Conservation (phyloP, 208 protist species). For the Acanthamoeba royreba region DNA sequence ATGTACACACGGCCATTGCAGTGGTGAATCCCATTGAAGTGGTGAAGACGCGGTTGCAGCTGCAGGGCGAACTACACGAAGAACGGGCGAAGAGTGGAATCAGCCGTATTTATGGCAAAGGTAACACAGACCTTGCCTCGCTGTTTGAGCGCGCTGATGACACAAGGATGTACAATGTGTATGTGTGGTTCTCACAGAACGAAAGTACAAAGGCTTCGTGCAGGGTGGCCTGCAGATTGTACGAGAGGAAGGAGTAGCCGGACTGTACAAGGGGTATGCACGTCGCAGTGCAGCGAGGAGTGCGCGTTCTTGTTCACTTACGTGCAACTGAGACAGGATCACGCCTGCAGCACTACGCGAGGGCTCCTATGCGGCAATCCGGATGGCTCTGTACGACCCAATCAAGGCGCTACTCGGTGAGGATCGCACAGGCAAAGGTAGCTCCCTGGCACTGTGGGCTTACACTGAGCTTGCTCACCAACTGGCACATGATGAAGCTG, state of each 20-base stretch:
- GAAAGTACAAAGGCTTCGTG: conserved; percentile 21
- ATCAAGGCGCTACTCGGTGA: neutral
- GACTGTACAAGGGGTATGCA: neutral
- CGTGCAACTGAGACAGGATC: neutral
- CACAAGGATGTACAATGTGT: too few relatives aligned
- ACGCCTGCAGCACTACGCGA: neutral
- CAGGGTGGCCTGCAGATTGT: neutral
- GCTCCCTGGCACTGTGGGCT: neutral
- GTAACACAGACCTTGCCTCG: neutral
- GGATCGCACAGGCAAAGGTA: neutral
- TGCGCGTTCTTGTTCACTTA: neutral
- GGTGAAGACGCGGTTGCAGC: conserved; percentile 20
- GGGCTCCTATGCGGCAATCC: neutral
- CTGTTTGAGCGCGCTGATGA: neutral
- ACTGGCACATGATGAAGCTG: too few relatives aligned
- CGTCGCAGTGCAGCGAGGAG: neutral
- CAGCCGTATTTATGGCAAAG: neutral
- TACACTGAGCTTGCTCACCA: too few relatives aligned
- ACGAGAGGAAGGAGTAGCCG: neutral
- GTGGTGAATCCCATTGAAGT: conserved; percentile 7
- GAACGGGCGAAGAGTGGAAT: neutral
- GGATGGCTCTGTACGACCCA: conserved; percentile 1
- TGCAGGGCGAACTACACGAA: neutral
- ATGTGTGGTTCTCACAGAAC: neutral
- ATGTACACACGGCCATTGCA: neutral